Percentiles rank a stretch among this genome's conserved stretches.
phyloP scores from a whole-genome alignment of 2,329 filamentous ascomycete genomes.

The Myriosclerotinia scirpicola region DNA sequence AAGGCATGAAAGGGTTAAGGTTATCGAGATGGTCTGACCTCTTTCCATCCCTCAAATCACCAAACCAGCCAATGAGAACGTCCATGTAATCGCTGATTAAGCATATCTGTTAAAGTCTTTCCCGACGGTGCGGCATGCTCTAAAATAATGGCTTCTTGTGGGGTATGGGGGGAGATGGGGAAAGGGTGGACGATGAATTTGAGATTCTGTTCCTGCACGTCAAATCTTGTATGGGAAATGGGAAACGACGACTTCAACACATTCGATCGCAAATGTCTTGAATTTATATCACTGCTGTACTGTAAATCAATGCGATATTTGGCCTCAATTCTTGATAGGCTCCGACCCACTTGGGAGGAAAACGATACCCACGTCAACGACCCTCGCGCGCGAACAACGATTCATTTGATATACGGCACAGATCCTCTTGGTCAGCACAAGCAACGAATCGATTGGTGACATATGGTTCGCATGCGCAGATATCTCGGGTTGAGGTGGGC shows the following conservation, averaged over 20 bases:
- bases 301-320: neutral
- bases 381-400: slow-evolving; percentile 4
- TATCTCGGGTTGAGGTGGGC: slow-evolving; percentile 17
- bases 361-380: neutral
- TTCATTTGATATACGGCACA: neutral
- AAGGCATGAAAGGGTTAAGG: no score
- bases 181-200: neutral
- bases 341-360: neutral
- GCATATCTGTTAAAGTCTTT: neutral
- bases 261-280: neutral
- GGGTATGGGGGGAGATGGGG: slow-evolving; percentile 19
- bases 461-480: slow-evolving; percentile 14
- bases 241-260: slow-evolving; percentile 7
- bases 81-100: neutral
- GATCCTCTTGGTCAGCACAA: no score
- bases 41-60: neutral
- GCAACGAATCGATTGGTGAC: neutral
- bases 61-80: neutral
- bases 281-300: neutral
- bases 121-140: neutral
- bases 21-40: no score
- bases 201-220: neutral
- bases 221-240: slow-evolving; percentile 15
- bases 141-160: slow-evolving; percentile 12
- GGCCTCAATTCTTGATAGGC: neutral